Evolutionary conservation across 257 asterid species (phyloP).

Genomic region (Lavandula angustifolia): DNA sequence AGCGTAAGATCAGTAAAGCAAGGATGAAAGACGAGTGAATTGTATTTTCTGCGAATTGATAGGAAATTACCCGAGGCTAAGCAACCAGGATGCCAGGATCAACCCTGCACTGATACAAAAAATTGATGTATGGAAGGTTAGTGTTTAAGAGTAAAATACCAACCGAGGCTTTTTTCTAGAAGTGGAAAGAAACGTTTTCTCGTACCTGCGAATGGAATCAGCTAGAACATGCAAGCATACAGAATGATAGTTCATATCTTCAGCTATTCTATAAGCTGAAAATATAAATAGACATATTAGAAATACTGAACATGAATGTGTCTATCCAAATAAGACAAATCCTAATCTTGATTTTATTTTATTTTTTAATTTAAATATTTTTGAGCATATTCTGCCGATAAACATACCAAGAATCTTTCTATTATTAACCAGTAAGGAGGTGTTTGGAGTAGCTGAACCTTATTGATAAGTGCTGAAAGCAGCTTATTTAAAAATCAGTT

Average conservation of each 20-base stretch:
- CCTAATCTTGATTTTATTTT: neutral
- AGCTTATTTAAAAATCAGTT: no score
- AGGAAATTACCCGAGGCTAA: conserved; percentile 77
- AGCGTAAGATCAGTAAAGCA: conserved; percentile 12
- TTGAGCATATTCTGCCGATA: neutral
- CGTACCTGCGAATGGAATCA: conserved; percentile 93
- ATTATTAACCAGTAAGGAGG: neutral
- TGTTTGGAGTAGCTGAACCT: no score
- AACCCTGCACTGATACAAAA: conserved; percentile 86
- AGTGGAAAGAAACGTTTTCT: conserved; percentile 14
- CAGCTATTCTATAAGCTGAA: conserved; percentile 89
- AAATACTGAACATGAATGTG: neutral
- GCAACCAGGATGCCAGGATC: conserved; percentile 94
- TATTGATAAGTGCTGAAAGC: no score
- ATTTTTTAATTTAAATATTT: no score
- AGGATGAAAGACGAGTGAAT: conserved; percentile 17
- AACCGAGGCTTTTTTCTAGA: neutral
- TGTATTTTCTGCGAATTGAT: neutral
- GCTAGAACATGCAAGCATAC: conserved; percentile 94
- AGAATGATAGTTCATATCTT: conserved; percentile 96
- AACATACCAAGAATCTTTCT: neutral
- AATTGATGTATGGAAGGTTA: conserved; percentile 34
- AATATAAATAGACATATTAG: conserved; percentile 15
- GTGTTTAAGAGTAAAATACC: conserved; percentile 27
- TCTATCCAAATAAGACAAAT: neutral